These are phyloP conservation scores for Trapa incisa DNA, from an alignment of 345 rosid genomes.

Conservation along the genomic window DNA sequence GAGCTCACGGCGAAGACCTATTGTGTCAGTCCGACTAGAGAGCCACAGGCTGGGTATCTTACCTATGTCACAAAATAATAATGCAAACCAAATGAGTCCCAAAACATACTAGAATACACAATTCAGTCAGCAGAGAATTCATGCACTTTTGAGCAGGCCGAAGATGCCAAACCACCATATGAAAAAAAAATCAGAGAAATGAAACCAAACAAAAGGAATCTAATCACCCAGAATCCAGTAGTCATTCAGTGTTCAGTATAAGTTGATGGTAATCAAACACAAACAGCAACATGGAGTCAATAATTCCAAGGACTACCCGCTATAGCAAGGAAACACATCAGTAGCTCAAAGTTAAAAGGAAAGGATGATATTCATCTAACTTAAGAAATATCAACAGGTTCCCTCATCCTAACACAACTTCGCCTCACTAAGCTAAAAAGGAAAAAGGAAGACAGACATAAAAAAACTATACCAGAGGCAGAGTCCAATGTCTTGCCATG, in stretches of 20 bases:
- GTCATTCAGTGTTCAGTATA: background rate
- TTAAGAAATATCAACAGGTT: background rate
- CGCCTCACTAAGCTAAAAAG: background rate
- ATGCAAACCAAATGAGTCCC: background rate
- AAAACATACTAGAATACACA: background rate
- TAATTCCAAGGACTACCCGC: background rate
- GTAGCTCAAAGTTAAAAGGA: background rate
- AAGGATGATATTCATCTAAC: background rate
- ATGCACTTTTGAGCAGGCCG: background rate
- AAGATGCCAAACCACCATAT: background rate
- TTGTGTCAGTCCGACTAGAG: conserved; percentile 13
- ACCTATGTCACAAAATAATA: conserved; percentile 11
- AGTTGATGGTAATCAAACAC: background rate
- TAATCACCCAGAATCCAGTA: background rate
- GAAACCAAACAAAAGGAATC: background rate
- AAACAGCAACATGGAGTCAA: background rate
- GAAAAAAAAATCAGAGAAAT: background rate
- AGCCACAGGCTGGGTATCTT: conserved; percentile 26
- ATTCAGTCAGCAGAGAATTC: background rate
- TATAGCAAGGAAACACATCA: background rate
- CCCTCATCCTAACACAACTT: background rate
- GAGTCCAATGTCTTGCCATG: too few species aligned
- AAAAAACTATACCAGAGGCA: too few species aligned
- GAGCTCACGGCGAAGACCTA: conserved; percentile 32
- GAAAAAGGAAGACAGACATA: too few species aligned